Conservation (phyloP, 306 rosid species). For the Lathyrus sativus region DNA sequence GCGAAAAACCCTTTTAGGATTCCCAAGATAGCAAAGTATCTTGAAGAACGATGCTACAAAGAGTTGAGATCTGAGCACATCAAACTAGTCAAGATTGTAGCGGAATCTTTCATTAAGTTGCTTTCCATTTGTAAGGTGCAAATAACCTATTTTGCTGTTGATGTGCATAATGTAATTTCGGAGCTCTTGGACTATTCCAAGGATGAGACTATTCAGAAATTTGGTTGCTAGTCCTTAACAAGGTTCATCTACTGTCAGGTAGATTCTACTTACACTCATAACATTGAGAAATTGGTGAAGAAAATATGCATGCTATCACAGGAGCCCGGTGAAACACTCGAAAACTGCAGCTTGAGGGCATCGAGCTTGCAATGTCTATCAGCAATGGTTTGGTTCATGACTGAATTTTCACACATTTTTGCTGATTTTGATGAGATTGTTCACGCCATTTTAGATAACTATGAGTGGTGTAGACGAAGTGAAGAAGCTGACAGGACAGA, state of each 20-base stretch:
- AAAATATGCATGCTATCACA: slow-evolving; percentile 70
- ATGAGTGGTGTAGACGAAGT: slow-evolving; percentile 52
- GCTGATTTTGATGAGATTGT: slow-evolving; percentile 87
- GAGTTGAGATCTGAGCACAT: no score
- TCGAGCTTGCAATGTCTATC: no score
- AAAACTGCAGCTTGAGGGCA: slow-evolving; percentile 71
- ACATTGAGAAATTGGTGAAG: slow-evolving; percentile 71
- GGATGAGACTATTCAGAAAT: no score
- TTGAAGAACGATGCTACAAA: no score
- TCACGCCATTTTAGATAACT: slow-evolving; percentile 69
- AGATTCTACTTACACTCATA: slow-evolving; percentile 79
- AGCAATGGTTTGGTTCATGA: slow-evolving; percentile 96
- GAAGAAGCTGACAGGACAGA: no score
- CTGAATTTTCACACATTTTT: slow-evolving; percentile 76
- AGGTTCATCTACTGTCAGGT: no score
- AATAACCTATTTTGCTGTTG: slow-evolving; percentile 83
- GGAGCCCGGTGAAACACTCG: slow-evolving; percentile 62
- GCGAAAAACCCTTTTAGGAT: slow-evolving; percentile 84
- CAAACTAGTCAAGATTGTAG: no score
- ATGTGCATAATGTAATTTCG: slow-evolving; percentile 80
- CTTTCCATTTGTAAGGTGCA: no score
- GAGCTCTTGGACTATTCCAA: no score
- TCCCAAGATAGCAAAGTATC: slow-evolving; percentile 94
- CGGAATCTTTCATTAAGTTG: no score
- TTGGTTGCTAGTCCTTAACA: no score